Evolutionary conservation across 805 yeast species (phyloP).

Genomic region (Cyberlindnera misumaiensis): DNA sequence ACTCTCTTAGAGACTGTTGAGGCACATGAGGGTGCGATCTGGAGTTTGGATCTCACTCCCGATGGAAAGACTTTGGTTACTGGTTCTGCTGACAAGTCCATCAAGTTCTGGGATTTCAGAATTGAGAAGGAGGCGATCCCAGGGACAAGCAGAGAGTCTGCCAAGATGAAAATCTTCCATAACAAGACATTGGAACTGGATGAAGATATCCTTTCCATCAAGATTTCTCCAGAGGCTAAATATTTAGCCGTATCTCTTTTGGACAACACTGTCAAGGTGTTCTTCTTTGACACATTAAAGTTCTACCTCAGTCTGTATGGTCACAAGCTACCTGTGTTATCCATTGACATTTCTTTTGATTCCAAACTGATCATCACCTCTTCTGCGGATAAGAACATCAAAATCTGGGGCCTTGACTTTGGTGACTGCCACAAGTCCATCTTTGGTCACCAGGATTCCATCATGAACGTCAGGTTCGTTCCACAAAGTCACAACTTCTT

Average conservation of each 20-base stretch:
- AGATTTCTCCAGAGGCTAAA: constrained; percentile 72
- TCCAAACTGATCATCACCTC: constrained; percentile 84
- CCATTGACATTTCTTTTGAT: constrained; percentile 86
- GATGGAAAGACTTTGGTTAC: constrained; percentile 84
- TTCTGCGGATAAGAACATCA: constrained; percentile 95
- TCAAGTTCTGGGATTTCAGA: constrained; percentile 83
- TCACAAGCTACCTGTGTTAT: constrained; percentile 90
- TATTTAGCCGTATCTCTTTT: constrained; percentile 76
- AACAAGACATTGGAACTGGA: constrained; percentile 75
- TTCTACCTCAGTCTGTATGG: constrained; percentile 88
- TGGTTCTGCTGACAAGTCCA: constrained; percentile 89
- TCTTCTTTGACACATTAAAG: constrained; percentile 80
- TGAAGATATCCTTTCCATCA: constrained; percentile 80
- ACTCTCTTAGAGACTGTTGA: constrained; percentile 62
- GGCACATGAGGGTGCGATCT: constrained; percentile 79
- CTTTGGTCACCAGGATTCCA: constrained; percentile 94
- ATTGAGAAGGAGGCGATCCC: constrained; percentile 63
- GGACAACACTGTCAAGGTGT: constrained; percentile 94
- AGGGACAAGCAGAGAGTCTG: constrained; percentile 48
- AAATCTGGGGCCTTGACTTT: constrained; percentile 97
- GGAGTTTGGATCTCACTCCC: constrained; percentile 83
- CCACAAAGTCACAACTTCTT: constrained; percentile 87
- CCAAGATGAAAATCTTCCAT: constrained; percentile 58
- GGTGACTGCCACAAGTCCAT: constrained; percentile 98
- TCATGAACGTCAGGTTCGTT: constrained; percentile 79